Evolutionary conservation across 108 stramenopile genomes (phyloP).

Genomic region (Pseudonitzschia multistriata): DNA sequence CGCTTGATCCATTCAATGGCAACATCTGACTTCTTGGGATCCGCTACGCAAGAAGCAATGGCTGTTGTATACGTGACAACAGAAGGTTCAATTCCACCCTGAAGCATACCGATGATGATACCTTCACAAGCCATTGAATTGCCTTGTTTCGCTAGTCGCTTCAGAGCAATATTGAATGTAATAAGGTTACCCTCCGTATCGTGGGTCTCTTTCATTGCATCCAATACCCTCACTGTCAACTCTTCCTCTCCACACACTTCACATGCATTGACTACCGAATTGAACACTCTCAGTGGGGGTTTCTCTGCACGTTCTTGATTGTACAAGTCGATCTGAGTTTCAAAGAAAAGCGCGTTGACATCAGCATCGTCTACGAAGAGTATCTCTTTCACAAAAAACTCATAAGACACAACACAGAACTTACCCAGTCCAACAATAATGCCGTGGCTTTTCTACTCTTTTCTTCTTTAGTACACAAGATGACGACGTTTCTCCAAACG

Average conservation of each 20-base stretch:
- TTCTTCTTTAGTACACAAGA: conserved; percentile 69
- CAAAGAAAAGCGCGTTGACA: neutral
- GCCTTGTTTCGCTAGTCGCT: conserved; percentile 81
- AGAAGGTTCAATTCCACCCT: conserved; percentile 73
- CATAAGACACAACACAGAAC: conserved; percentile 26
- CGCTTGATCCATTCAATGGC: conserved; percentile 80
- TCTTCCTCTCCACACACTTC: conserved; percentile 89
- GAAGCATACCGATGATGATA: conserved; percentile 86
- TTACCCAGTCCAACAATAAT: conserved; percentile 85
- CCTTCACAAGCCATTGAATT: conserved; percentile 75
- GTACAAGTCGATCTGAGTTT: conserved; percentile 45
- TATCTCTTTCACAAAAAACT: neutral
- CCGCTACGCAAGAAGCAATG: conserved; percentile 75
- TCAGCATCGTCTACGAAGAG: neutral
- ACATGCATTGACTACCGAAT: conserved; percentile 84
- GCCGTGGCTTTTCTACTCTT: conserved; percentile 83
- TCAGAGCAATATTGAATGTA: conserved; percentile 89
- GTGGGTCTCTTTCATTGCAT: conserved; percentile 79
- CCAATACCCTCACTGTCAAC: conserved; percentile 74
- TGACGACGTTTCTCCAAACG: conserved; percentile 76
- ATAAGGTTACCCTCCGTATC: conserved; percentile 86
- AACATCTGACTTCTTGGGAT: conserved; percentile 55
- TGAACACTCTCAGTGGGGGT: conserved; percentile 79
- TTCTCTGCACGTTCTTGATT: conserved; percentile 69
- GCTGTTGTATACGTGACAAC: conserved; percentile 90